These are phyloP conservation scores for Hyaloperonospora arabidopsidis DNA, from an alignment of 352 stramenopile species.

Conservation along the genomic window DNA sequence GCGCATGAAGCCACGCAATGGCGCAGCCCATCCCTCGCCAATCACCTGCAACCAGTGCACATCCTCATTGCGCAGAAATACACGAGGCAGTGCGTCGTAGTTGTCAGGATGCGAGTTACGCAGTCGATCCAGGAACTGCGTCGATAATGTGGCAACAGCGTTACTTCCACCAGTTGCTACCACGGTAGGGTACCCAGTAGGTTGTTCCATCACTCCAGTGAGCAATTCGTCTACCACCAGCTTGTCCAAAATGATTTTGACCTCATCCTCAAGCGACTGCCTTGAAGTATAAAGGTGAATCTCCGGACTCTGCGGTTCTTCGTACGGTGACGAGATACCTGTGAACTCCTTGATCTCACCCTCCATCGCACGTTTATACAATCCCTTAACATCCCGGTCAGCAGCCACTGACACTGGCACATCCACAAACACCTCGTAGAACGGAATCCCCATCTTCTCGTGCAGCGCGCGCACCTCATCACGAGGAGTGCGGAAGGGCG, in stretches of 20 bases:
- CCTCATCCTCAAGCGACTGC: slow-evolving; percentile 88
- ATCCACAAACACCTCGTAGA: slow-evolving; percentile 99
- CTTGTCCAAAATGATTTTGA: slow-evolving; percentile 51
- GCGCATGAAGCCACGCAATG: slow-evolving; percentile 95
- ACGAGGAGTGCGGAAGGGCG: slow-evolving; percentile 89
- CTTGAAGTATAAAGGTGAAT: slow-evolving; percentile 94
- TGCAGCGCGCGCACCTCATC: slow-evolving; percentile 91
- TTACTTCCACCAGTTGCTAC: slow-evolving; percentile 86
- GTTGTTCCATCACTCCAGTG: slow-evolving; percentile 45
- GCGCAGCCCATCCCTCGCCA: slow-evolving; percentile 93
- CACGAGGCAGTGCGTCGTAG: slow-evolving; percentile 74
- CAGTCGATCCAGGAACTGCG: slow-evolving; percentile 49
- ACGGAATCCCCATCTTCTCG: slow-evolving; percentile 90
- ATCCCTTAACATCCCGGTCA: slow-evolving; percentile 94
- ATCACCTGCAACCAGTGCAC: slow-evolving; percentile 98
- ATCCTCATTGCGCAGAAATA: slow-evolving; percentile 95
- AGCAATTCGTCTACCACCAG: slow-evolving; percentile 55
- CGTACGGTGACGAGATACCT: slow-evolving; percentile 97
- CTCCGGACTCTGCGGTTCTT: slow-evolving; percentile 89
- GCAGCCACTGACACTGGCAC: slow-evolving; percentile 94
- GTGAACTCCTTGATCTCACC: slow-evolving; percentile 99
- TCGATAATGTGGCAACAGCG: slow-evolving; percentile 50
- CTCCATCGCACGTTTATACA: slow-evolving; percentile 90
- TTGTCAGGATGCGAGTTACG: slow-evolving; percentile 16
- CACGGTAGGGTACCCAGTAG: slow-evolving; percentile 59